Percentiles rank a stretch among this genome's conserved stretches.
phyloP scores from a whole-genome alignment of 495 filamentous ascomycete genomes.

The Clavariopsis aquatica region DNA sequence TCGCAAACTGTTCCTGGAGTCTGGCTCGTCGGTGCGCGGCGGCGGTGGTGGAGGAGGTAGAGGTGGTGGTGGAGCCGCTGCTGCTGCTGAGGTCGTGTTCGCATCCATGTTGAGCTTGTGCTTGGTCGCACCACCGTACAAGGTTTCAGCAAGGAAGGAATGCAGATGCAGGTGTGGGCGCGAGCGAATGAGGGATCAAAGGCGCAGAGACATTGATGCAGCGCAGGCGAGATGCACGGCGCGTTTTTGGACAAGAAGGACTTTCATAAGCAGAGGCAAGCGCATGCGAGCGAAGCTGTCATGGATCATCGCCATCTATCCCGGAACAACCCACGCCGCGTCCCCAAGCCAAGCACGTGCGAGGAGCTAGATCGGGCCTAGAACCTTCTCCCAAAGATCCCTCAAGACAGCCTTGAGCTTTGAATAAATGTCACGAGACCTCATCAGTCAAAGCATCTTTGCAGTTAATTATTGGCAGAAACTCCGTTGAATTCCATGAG shows the following conservation, averaged over 20 bases:
- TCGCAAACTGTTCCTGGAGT: conserved; percentile 37
- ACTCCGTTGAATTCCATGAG: conserved; percentile 8
- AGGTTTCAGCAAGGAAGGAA: conserved; percentile 22
- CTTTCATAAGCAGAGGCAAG: not conserved
- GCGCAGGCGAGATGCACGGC: not conserved
- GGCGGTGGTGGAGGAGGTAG: not conserved
- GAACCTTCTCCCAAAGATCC: too few relatives aligned
- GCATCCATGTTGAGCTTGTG: conserved; percentile 36
- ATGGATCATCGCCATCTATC: not conserved
- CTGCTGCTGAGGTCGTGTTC: conserved; percentile 29
- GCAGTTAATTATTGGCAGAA: not conserved
- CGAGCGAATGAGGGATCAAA: not conserved
- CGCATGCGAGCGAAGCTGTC: not conserved
- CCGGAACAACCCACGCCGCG: not conserved
- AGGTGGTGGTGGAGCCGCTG: not conserved
- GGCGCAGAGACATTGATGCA: not conserved
- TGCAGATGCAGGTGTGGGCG: not conserved
- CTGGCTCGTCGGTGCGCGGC: conserved; percentile 32
- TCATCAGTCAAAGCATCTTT: not conserved
- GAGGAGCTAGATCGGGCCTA: not conserved
- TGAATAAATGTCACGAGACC: too few relatives aligned
- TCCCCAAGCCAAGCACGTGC: not conserved
- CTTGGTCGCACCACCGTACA: conserved; percentile 22
- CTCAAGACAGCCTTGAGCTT: too few relatives aligned
- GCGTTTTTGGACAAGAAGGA: not conserved